Evolutionary conservation across 2,329 filamentous ascomycete genomes (phyloP), one percentile per base, ranked within the genome.

Genomic region (Thielaviopsis euricoi): DNA sequence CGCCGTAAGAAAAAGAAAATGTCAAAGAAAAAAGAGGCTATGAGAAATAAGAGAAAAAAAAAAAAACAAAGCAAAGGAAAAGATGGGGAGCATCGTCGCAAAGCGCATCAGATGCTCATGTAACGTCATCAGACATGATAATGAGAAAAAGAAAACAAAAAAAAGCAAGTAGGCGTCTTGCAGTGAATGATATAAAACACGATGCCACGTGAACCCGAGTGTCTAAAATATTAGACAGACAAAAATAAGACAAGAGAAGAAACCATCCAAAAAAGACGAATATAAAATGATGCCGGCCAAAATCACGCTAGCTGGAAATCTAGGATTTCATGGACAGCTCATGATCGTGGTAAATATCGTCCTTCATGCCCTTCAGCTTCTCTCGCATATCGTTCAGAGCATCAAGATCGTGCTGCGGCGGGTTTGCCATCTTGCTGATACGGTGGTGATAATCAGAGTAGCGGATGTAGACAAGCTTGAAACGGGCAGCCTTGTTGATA

Each of bases 391-490:
- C 73, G 29, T 76, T 64, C 52, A 84, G 66, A 53, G 76, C 67
- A 6, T 70, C 69, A 55, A 83, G 67, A 64, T 78, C 76, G 17
- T 75, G 71, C 59, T 74, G 69, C 0, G 75, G 73, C 2, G 80
- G 78, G 55, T 79, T 72, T 43, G 73, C 71, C 62, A 77, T 64
- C 6, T 67, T 72, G 19, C 70, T 68, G 60, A 85, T 73, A 67
- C 83, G 75, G 60, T 73, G 67, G 64, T 84, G 80, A 51, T 83
- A 69, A 13, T 72, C 67, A 64, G 77, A 73, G 65, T 85, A 84
- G 60, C 74, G 74, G 56, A 75, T 71, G 64, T 84, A 84, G 61
- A 65, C 77, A 52, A 67, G 64, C 66, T 79, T 78, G 70, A 83
- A 85, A 60, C 68, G 72, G 61, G 73, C 70, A 19, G 81, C 80